phyloP scores from a whole-genome alignment of 148 eudicot genomes.

The Fagopyrum homotropicum region DNA sequence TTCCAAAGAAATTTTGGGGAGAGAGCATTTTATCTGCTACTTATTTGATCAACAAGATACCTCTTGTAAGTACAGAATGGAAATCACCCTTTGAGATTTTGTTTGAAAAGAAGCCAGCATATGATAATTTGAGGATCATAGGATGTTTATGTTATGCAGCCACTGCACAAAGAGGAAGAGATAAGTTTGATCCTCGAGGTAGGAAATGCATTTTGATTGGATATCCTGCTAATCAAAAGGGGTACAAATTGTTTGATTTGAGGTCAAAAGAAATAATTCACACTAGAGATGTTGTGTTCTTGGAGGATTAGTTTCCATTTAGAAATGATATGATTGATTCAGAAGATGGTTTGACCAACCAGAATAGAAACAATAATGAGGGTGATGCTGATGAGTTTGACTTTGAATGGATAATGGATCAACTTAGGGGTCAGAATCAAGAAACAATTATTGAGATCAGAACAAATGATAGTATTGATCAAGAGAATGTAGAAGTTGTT shows the following conservation, averaged over 20 bases:
- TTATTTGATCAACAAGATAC: background rate
- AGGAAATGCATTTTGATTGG: background rate
- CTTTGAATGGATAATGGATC: no score
- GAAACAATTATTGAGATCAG: no score
- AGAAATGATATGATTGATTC: no score
- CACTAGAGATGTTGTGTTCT: background rate
- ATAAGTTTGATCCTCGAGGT: background rate
- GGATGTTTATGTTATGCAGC: background rate
- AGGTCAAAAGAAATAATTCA: background rate
- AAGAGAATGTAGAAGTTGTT: no score
- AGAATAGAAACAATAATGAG: no score
- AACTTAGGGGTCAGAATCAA: no score
- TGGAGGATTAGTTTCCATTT: background rate
- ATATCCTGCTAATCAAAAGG: background rate
- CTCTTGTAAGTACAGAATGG: background rate
- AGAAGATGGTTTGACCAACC: no score
- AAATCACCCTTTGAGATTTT: background rate
- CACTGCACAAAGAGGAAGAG: background rate
- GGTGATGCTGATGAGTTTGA: no score
- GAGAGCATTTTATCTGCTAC: background rate
- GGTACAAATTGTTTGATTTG: background rate
- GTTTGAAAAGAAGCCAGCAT: background rate
- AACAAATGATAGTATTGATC: no score
- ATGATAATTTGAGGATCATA: background rate
- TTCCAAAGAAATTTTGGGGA: background rate